Percentiles rank a stretch among this genome's conserved stretches.
phyloP scores from a whole-genome alignment of 2,329 filamentous ascomycete species.

The Apiospora kogelbergensis region DNA sequence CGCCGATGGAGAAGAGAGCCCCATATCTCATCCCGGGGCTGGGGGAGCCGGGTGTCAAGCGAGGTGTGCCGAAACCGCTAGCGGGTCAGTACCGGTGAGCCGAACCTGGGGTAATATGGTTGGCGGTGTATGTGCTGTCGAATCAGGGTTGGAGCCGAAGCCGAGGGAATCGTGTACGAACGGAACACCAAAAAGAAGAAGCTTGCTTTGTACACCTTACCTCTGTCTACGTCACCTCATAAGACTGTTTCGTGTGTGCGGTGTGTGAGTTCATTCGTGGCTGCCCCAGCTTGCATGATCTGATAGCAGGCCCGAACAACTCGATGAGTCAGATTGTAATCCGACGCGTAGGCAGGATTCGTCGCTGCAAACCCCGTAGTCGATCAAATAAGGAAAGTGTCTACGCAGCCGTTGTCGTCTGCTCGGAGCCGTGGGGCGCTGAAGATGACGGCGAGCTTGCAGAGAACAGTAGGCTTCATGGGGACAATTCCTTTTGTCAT shows the following conservation, averaged over 20 bases:
- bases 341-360: not conserved
- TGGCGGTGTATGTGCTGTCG: not conserved
- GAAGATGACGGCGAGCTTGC: not conserved
- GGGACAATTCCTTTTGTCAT: not conserved
- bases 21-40: conserved; percentile 14
- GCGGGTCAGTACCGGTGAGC: not conserved
- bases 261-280: not conserved
- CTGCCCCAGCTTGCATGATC: not conserved
- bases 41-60: conserved; percentile 17
- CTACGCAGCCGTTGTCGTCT: not conserved
- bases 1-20: conserved; percentile 11
- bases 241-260: not conserved
- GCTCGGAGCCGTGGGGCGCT: not conserved
- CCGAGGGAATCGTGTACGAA: not conserved
- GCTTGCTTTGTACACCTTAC: not conserved
- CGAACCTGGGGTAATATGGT: not conserved
- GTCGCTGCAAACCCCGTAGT: not conserved
- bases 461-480: not conserved
- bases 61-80: conserved; percentile 16
- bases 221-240: not conserved
- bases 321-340: not conserved
- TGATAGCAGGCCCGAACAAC: not conserved
- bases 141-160: not conserved
- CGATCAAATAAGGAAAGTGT: not conserved
- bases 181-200: not conserved